Percentiles rank a stretch among this genome's conserved stretches.
These are phyloP conservation scores for Saccharum officinarum DNA, from an alignment of 176 grass and related monocot genomes.

Conservation along the genomic window DNA sequence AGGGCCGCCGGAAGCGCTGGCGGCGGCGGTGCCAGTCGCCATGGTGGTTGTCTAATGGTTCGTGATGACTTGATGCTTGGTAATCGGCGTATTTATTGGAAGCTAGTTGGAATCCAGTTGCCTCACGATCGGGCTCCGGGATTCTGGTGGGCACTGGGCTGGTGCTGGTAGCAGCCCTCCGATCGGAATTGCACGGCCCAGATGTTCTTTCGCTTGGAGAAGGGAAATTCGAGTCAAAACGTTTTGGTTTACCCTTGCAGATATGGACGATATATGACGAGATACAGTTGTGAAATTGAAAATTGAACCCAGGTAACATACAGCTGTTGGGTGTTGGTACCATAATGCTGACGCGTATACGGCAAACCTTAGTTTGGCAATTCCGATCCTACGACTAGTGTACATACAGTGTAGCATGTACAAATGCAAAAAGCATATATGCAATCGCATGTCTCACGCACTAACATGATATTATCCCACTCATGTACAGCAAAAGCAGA, in stretches of 20 bases:
- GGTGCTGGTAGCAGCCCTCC: not conserved
- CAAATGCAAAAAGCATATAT: too few relatives aligned
- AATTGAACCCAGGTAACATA: not conserved
- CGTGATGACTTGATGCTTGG: not conserved
- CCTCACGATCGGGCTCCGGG: not conserved
- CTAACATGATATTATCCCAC: too few relatives aligned
- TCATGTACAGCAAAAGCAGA: not conserved
- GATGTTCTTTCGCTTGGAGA: not conserved
- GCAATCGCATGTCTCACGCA: too few relatives aligned
- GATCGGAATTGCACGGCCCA: not conserved
- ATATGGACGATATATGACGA: too few relatives aligned
- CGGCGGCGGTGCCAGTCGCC: conserved; percentile 22
- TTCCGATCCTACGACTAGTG: not conserved
- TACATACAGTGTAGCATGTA: too few relatives aligned
- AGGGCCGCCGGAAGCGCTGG: not conserved
- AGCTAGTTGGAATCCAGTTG: not conserved
- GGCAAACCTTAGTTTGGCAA: not conserved
- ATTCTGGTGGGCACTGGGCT: not conserved
- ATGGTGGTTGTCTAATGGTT: conserved; percentile 5
- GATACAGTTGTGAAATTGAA: too few relatives aligned
- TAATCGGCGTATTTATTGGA: conserved; percentile 22
- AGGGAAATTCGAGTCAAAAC: not conserved
- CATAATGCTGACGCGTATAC: not conserved
- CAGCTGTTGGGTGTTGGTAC: not conserved
- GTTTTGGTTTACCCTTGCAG: too few relatives aligned